A percentile compares a stretch with the other conserved stretches of the same genome.
Evolutionary conservation across 169 alveolate genomes (phyloP).

Genomic region (Prorocentrum cordatum): DNA sequence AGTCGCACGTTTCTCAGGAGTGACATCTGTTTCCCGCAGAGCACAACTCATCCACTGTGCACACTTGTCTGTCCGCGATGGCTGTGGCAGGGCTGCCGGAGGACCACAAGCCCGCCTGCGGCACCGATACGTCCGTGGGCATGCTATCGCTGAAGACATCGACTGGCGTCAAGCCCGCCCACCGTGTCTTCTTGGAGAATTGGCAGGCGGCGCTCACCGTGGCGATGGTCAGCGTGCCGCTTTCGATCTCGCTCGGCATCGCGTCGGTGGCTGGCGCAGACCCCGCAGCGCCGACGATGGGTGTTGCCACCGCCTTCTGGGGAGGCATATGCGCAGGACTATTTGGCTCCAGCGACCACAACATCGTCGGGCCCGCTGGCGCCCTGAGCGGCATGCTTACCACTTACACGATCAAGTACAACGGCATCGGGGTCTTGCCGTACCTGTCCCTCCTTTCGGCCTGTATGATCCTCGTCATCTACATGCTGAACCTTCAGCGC

Average conservation of each 20-base stretch:
- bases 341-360: conserved; percentile 57
- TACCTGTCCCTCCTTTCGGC: background rate
- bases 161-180: too few species aligned
- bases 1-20: too few species aligned
- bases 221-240: conserved; percentile 57
- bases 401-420: conserved; percentile 37
- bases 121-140: too few species aligned
- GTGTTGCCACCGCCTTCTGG: conserved; percentile 59
- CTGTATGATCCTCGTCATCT: conserved; percentile 14
- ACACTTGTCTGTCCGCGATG: too few species aligned
- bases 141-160: too few species aligned
- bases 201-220: conserved; percentile 56
- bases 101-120: too few species aligned
- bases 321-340: conserved; percentile 34
- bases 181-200: conserved; percentile 25
- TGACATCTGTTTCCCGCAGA: too few species aligned
- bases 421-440: conserved; percentile 11
- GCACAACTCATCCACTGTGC: too few species aligned
- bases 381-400: conserved; percentile 43
- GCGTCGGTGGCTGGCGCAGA: conserved; percentile 42
- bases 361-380: conserved; percentile 55
- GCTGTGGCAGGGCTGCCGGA: too few species aligned
- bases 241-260: conserved; percentile 49
- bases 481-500: conserved; percentile 30
- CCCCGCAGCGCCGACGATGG: conserved; percentile 40